Evolutionary conservation across 306 rosid genomes (phyloP).

Genomic region (Begonia peltatifolia): DNA sequence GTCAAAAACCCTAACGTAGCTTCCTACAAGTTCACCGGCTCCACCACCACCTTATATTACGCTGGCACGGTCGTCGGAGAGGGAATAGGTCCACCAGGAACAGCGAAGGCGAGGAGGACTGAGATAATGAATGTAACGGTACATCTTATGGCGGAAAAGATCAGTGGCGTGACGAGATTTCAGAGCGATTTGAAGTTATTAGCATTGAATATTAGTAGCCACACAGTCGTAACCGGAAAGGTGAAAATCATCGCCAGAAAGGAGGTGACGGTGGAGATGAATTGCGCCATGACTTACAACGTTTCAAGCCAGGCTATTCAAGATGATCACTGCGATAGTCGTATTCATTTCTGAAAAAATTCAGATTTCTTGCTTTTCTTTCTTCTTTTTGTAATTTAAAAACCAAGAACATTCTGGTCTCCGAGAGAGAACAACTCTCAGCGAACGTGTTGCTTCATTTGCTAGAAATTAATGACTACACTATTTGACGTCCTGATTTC

Average conservation of each 20-base stretch:
- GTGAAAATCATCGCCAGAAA: constrained; percentile 25
- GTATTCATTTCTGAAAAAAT: not conserved
- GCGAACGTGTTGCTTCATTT: too few relatives aligned
- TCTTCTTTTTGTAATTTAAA: too few relatives aligned
- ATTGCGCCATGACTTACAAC: constrained; percentile 20
- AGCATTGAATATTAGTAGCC: constrained; percentile 15
- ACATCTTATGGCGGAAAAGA: constrained; percentile 4
- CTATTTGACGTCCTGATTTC: too few relatives aligned
- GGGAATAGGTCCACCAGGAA: constrained; percentile 18
- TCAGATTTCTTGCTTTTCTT: too few relatives aligned
- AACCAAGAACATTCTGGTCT: too few relatives aligned
- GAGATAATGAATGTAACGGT: constrained; percentile 23
- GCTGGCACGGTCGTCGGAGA: constrained; percentile 12
- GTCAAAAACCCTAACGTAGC: constrained; percentile 35
- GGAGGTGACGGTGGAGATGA: constrained; percentile 14
- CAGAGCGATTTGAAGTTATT: not conserved
- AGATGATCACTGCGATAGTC: constrained; percentile 5
- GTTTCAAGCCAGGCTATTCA: not conserved
- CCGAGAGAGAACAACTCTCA: too few relatives aligned
- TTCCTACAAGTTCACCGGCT: constrained; percentile 15
- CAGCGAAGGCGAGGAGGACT: constrained; percentile 22
- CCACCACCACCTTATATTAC: constrained; percentile 15
- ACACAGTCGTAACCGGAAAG: constrained; percentile 17
- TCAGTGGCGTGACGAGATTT: constrained; percentile 1
- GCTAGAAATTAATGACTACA: too few relatives aligned